Conservation (phyloP, 768 basidiomycete species). For the Russula griseocarnosa region DNA sequence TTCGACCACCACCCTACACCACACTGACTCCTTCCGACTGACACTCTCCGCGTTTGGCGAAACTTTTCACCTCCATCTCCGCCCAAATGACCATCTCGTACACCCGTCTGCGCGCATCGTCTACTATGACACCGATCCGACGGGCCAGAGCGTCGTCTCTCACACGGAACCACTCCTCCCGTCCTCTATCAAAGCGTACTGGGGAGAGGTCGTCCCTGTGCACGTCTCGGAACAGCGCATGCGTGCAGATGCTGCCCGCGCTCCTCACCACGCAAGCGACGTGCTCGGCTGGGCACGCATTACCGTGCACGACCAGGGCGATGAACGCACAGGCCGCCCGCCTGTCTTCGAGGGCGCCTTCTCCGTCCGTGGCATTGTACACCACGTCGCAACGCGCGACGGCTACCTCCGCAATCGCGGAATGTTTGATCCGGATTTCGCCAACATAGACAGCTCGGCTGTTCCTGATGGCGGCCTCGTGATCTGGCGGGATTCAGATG, state of each 20-base stretch:
- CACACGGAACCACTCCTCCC: slow-evolving; percentile 60
- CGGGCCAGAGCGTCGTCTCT: slow-evolving; percentile 48
- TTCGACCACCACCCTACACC: slow-evolving; percentile 51
- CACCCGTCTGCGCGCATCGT: slow-evolving; percentile 73
- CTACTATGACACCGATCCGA: slow-evolving; percentile 51
- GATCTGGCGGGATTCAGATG: slow-evolving; percentile 72
- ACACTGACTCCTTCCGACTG: slow-evolving; percentile 69
- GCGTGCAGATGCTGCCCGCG: slow-evolving; percentile 60
- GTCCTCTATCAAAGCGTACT: slow-evolving; percentile 62
- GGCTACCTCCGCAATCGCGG: slow-evolving; percentile 64
- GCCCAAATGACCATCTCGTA: slow-evolving; percentile 72
- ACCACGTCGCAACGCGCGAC: slow-evolving; percentile 68
- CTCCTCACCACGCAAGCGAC: slow-evolving; percentile 41
- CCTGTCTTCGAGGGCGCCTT: slow-evolving; percentile 77
- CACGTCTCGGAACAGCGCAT: slow-evolving; percentile 50
- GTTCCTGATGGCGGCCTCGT: slow-evolving; percentile 54
- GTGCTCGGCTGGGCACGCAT: slow-evolving; percentile 77
- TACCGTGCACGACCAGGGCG: slow-evolving; percentile 61
- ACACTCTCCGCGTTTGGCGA: slow-evolving; percentile 63
- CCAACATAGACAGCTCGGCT: slow-evolving; percentile 13
- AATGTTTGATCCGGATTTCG: slow-evolving; percentile 47
- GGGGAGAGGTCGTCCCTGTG: slow-evolving; percentile 69
- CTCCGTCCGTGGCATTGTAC: slow-evolving; percentile 57
- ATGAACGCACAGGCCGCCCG: slow-evolving; percentile 42
- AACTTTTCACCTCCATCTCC: slow-evolving; percentile 66